phyloP scores from a whole-genome alignment of 805 yeast genomes.

The Starmerella bombicola region DNA sequence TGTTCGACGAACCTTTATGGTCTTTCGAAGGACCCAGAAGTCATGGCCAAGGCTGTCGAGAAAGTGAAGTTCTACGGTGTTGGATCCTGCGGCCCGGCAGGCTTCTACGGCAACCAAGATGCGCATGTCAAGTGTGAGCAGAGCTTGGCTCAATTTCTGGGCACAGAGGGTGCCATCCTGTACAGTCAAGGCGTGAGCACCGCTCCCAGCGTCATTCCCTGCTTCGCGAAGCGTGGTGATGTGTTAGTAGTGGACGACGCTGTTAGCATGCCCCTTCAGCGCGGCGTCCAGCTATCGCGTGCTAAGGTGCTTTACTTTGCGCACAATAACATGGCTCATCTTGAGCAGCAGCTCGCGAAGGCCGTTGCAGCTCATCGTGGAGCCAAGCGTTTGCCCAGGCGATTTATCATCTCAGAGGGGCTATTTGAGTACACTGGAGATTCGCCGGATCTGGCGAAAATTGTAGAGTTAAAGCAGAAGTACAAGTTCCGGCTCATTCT shows the following conservation, averaged over 20 bases:
- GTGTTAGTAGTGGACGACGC: conserved; percentile 76
- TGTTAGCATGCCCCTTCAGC: conserved; percentile 64
- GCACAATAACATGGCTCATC: conserved; percentile 78
- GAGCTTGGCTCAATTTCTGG: conserved; percentile 61
- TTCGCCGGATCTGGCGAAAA: conserved; percentile 51
- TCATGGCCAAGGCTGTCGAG: conserved; percentile 43
- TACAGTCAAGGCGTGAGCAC: conserved; percentile 91
- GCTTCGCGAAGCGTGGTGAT: conserved; percentile 92
- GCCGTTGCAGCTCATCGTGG: conserved; percentile 46
- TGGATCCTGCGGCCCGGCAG: conserved; percentile 98
- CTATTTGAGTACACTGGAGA: conserved; percentile 74
- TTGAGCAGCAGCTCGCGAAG: conserved; percentile 49
- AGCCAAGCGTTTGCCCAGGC: conserved; percentile 65
- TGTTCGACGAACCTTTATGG: conserved; percentile 62
- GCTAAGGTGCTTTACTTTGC: conserved; percentile 67
- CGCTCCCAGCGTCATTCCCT: conserved; percentile 77
- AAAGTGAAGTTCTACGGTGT: conserved; percentile 68
- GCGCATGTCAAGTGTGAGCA: conserved; percentile 71
- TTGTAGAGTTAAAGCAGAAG: conserved; percentile 63
- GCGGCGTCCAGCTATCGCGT: conserved; percentile 76
- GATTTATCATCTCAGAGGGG: conserved; percentile 87
- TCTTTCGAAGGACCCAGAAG: conserved; percentile 38
- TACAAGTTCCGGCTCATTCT: conserved; percentile 76
- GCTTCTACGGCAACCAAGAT: conserved; percentile 91
- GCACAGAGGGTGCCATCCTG: conserved; percentile 63